A percentile compares a stretch with the other conserved stretches of the same genome.
Conservation (phyloP, 176 grass and related monocot species). For the Oryza nivara region DNA sequence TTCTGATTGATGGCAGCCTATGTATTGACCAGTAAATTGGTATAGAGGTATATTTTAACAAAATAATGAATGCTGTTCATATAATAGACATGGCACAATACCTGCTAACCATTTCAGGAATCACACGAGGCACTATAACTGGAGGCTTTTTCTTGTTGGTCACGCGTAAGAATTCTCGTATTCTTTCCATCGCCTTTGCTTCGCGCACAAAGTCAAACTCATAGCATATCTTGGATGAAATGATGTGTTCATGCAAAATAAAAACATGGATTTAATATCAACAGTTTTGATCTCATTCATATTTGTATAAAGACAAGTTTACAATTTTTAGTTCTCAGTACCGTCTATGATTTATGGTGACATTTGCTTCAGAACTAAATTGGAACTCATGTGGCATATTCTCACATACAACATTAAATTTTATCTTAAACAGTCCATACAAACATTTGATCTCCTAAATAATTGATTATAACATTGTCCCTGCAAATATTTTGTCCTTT, state of each 20-base stretch:
- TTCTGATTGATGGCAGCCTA: background rate
- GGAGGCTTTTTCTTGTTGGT: slow-evolving; percentile 77
- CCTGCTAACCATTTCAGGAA: slow-evolving; percentile 91
- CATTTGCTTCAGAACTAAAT: too few relatives aligned
- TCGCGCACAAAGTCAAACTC: slow-evolving; percentile 99
- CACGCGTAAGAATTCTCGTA: slow-evolving; percentile 55
- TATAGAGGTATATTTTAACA: slow-evolving; percentile 18
- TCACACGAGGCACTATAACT: slow-evolving; percentile 84
- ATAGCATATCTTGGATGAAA: slow-evolving; percentile 67
- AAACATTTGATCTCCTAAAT: too few relatives aligned
- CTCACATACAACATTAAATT: too few relatives aligned
- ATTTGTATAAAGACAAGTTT: slow-evolving; percentile 8
- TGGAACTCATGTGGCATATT: too few relatives aligned
- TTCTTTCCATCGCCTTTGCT: slow-evolving; percentile 90
- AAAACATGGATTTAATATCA: background rate
- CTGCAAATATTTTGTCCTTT: slow-evolving; percentile 1
- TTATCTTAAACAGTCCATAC: too few relatives aligned
- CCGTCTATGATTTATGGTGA: too few relatives aligned
- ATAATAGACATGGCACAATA: slow-evolving; percentile 40
- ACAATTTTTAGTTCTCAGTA: too few relatives aligned
- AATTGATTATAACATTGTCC: background rate
- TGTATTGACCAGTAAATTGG: slow-evolving; percentile 3
- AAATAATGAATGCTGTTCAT: slow-evolving; percentile 26
- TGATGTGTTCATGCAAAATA: slow-evolving; percentile 14
- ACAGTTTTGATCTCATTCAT: background rate